These are phyloP conservation scores for Aspergillus asperescens DNA, from an alignment of 495 filamentous ascomycete genomes.

Conservation along the genomic window DNA sequence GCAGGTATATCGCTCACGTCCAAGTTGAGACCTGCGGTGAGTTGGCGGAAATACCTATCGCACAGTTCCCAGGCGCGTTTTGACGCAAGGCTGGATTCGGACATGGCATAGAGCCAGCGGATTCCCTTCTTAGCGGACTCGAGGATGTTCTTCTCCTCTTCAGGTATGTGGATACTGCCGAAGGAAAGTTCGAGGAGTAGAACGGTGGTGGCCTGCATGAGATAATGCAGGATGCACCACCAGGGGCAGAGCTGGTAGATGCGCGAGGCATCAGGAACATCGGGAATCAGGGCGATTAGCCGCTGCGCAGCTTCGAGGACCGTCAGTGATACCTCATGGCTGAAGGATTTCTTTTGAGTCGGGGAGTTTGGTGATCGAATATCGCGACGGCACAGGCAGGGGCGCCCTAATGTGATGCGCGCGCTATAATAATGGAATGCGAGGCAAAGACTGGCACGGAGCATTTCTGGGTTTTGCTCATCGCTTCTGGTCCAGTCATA, in stretches of 20 bases:
- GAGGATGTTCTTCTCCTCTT: conserved; percentile 44
- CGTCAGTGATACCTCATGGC: conserved; percentile 48
- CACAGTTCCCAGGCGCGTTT: conserved; percentile 56
- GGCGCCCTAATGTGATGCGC: conserved; percentile 56
- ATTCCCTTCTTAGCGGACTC: conserved; percentile 48
- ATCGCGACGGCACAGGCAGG: conserved; percentile 59
- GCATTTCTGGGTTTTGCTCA: conserved; percentile 27
- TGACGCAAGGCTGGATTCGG: conserved; percentile 48
- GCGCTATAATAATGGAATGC: conserved; percentile 57
- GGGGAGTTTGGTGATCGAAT: conserved; percentile 31
- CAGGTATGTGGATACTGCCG: conserved; percentile 49
- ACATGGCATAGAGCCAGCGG: conserved; percentile 52
- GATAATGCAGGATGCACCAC: conserved; percentile 62
- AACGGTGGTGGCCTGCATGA: conserved; percentile 59
- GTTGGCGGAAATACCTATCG: conserved; percentile 37
- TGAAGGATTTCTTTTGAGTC: conserved; percentile 39
- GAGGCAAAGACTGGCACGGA: conserved; percentile 44
- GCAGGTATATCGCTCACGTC: conserved; percentile 38
- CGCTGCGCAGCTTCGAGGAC: conserved; percentile 52
- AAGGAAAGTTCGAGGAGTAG: conserved; percentile 60
- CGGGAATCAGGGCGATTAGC: conserved; percentile 51
- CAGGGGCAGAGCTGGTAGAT: conserved; percentile 56
- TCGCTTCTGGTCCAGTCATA: conserved; percentile 45
- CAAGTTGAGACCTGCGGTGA: conserved; percentile 39
- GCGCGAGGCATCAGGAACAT: conserved; percentile 37